Evolutionary conservation across 2,329 filamentous ascomycete genomes (phyloP), one percentile per base, ranked within the genome.

Genomic region (Didymosphaeria variabile): DNA sequence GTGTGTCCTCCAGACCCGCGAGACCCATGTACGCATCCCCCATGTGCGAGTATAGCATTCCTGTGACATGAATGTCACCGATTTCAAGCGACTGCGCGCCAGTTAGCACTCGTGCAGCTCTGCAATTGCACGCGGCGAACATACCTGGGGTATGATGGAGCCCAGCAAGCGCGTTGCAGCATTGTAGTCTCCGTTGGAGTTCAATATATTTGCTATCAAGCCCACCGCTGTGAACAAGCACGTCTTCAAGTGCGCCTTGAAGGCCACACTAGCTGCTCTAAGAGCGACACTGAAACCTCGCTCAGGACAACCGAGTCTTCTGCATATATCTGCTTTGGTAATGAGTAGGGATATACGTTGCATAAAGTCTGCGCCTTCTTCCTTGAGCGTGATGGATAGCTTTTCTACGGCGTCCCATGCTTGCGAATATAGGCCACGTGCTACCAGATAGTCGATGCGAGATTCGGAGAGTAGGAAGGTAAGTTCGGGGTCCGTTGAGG

Each of bases 1-100:
- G 46, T 13, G 56, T 15, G 23, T 66, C 57, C 31, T 64, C 61
- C 68, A 81, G 72, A 38, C 92, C 90, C 0, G 92, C 92, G 63
- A 91, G 79, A 0, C 93, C 93, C 82, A 97, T 91, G 68, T 90
- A 87, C 0, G 91, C 90, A 73, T 97, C 93, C 0, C 87, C 91
- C 3, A 96, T 84, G 23, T 87, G 78, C 1, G 86, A 86, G 75
- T 94, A 94, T 19, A 93, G 83, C 23, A 82, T 84, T 0, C 89
- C 93, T 0, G 85, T 84, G 15, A 92, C 81, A 50, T 82, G 82
- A 1, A 84, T 81, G 50, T 90, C 87, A 55, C 89, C 87, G 54
- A 87, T 87, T 77, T 96, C 92, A 1, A 96, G 82, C 6, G 79
- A 77, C 77, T 81, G 61, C 21, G 32, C 36, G 9, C 47, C 19